phyloP scores from a whole-genome alignment of 176 grass and related monocot genomes.

The Triticum dicoccoides region DNA sequence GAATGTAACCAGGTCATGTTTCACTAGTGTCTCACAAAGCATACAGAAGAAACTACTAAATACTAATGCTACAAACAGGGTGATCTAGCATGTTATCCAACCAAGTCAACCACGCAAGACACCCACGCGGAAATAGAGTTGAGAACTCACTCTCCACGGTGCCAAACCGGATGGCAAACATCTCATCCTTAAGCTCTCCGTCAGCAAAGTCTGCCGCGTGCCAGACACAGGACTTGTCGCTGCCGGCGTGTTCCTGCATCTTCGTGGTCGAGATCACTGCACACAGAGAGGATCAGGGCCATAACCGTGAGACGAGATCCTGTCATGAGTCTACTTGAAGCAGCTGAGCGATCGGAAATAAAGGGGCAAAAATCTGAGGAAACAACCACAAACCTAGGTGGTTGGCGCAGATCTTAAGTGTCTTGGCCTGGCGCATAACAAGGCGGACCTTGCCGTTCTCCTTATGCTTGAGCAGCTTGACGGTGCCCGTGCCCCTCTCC shows the following conservation, averaged over 20 bases:
- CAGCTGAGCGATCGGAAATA: neutral
- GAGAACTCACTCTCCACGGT: conserved; percentile 73
- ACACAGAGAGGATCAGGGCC: neutral
- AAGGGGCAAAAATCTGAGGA: neutral
- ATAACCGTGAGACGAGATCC: neutral
- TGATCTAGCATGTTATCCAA: neutral
- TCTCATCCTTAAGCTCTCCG: conserved; percentile 74
- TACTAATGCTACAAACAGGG: neutral
- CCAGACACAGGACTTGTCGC: conserved; percentile 84
- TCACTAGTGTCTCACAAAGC: neutral
- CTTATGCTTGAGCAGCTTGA: conserved; percentile 71
- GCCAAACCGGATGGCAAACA: conserved; percentile 83
- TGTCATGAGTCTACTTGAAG: neutral
- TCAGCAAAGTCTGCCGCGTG: conserved; percentile 79
- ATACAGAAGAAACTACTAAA: neutral
- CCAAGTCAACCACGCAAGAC: neutral
- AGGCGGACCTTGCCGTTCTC: conserved; percentile 64
- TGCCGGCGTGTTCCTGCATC: conserved; percentile 80
- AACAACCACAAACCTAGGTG: conserved; percentile 37
- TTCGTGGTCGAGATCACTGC: conserved; percentile 63
- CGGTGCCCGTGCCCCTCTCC: conserved; percentile 56
- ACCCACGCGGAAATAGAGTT: neutral
- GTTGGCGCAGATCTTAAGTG: conserved; percentile 68
- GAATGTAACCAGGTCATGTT: neutral
- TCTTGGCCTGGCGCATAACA: conserved; percentile 73